phyloP scores from a whole-genome alignment of 306 rosid genomes.

The Vachellia collinsii region DNA sequence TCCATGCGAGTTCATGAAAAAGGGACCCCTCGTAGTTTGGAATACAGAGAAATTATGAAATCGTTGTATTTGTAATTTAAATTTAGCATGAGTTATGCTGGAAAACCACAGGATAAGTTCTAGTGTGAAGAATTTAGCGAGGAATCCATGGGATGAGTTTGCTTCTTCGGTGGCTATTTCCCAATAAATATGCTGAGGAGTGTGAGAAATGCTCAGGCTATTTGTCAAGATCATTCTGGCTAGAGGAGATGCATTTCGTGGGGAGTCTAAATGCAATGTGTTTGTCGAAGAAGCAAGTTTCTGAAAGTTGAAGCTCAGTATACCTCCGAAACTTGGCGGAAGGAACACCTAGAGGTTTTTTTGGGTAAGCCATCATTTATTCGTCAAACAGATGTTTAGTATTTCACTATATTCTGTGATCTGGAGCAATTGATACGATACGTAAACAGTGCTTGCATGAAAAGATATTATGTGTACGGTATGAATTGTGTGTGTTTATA shows the following conservation, averaged over 20 bases:
- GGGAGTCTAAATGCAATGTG: not conserved
- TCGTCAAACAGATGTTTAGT: slow-evolving; percentile 3
- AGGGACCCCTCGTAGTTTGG: slow-evolving; percentile 72
- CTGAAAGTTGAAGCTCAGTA: not conserved
- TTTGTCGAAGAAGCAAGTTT: not conserved
- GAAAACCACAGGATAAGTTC: slow-evolving; percentile 18
- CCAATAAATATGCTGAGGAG: not conserved
- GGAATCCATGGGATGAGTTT: slow-evolving; percentile 32
- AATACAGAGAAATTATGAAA: slow-evolving; percentile 45
- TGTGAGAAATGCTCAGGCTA: slow-evolving; percentile 17
- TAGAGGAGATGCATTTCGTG: slow-evolving; percentile 19
- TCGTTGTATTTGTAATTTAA: slow-evolving; percentile 28
- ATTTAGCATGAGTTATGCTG: slow-evolving; percentile 25
- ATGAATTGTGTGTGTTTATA: slow-evolving; percentile 1
- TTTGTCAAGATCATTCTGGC: slow-evolving; percentile 15
- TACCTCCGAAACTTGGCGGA: not conserved
- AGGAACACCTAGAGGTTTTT: not conserved
- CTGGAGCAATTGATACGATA: slow-evolving; percentile 25
- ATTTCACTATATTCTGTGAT: slow-evolving; percentile 11
- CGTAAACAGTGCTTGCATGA: slow-evolving; percentile 34
- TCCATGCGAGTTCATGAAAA: slow-evolving; percentile 55
- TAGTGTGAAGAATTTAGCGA: not conserved
- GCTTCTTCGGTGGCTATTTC: slow-evolving; percentile 12
- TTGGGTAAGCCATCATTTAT: not conserved
- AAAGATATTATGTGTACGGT: slow-evolving; percentile 16